Percentiles rank a stretch among this genome's conserved stretches.
Conservation (phyloP, 306 rosid genomes). For the Cicer yamashitae region DNA sequence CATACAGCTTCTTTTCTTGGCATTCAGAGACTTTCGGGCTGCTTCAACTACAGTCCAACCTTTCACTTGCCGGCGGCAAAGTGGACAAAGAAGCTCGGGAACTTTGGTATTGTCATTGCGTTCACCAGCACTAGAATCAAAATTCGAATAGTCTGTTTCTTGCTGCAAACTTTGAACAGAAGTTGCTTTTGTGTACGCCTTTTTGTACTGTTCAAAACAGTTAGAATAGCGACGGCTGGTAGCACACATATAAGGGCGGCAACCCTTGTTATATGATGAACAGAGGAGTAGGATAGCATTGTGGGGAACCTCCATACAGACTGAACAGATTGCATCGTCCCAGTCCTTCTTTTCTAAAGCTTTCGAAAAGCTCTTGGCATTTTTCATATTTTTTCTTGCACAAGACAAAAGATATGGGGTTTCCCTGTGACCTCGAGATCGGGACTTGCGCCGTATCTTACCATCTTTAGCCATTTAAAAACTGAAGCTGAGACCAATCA, state of each 20-base stretch:
- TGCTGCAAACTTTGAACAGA: conserved; percentile 60
- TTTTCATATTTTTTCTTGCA: conserved; percentile 55
- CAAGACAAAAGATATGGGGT: conserved; percentile 52
- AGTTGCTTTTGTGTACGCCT: conserved; percentile 74
- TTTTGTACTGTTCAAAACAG: conserved; percentile 95
- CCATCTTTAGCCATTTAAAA: conserved; percentile 52
- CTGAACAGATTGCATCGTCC: conserved; percentile 86
- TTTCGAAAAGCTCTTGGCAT: conserved; percentile 52
- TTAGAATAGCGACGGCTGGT: conserved; percentile 89
- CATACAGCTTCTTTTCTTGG: conserved; percentile 92
- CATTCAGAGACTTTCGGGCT: conserved; percentile 78
- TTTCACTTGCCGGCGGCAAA: conserved; percentile 92
- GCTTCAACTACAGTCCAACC: conserved; percentile 98
- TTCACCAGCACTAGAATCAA: conserved; percentile 56
- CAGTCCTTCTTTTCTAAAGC: conserved; percentile 76
- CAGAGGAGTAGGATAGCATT: conserved; percentile 97
- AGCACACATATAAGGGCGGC: conserved; percentile 98
- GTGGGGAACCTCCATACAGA: conserved; percentile 97
- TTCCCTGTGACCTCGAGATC: conserved; percentile 45
- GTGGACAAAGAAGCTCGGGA: conserved; percentile 93
- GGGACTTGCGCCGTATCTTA: conserved; percentile 51
- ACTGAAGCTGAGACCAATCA: conserved; percentile 44
- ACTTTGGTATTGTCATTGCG: conserved; percentile 52
- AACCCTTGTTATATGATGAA: conserved; percentile 94
- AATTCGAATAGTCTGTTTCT: conserved; percentile 48